Evolutionary conservation across 106 monocot species (phyloP).

Genomic region (Cymbidium sinense): DNA sequence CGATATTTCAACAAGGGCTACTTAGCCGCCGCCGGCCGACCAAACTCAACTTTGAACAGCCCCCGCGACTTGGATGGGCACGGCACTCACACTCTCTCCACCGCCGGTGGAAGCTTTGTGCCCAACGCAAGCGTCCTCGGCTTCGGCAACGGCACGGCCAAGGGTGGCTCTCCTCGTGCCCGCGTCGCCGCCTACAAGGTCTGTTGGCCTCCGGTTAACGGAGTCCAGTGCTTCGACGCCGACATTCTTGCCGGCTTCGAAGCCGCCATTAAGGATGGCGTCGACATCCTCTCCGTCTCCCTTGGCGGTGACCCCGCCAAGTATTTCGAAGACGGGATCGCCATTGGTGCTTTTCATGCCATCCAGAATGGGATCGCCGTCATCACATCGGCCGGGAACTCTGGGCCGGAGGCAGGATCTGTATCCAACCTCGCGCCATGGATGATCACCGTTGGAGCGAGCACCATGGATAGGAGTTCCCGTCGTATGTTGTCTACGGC

Average conservation of each 20-base stretch:
- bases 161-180: slow-evolving; percentile 41
- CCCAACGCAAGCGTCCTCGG: slow-evolving; percentile 20
- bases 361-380: slow-evolving; percentile 20
- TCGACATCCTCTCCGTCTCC: slow-evolving; percentile 46
- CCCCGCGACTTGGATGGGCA: slow-evolving; percentile 20
- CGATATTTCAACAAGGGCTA: slow-evolving; percentile 23
- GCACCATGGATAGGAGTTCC: slow-evolving; percentile 30
- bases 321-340: slow-evolving; percentile 16
- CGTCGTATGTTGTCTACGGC: slow-evolving; percentile 7
- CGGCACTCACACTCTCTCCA: slow-evolving; percentile 33
- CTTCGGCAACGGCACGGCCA: slow-evolving; percentile 42
- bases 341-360: slow-evolving; percentile 27
- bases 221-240: slow-evolving; percentile 24
- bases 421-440: slow-evolving; percentile 20
- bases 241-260: slow-evolving; percentile 49
- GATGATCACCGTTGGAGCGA: slow-evolving; percentile 28
- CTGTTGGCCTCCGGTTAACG: slow-evolving; percentile 10
- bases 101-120: slow-evolving; percentile 16
- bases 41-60: slow-evolving; percentile 12
- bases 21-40: neutral
- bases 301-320: slow-evolving; percentile 16
- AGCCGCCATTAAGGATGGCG: slow-evolving; percentile 39
- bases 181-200: slow-evolving; percentile 52
- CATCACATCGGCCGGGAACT: slow-evolving; percentile 21
- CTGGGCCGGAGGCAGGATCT: slow-evolving; percentile 7